A percentile compares a stretch with the other conserved stretches of the same genome.
Conservation (phyloP, 345 rosid genomes). For the Carallia pectinifolia region DNA sequence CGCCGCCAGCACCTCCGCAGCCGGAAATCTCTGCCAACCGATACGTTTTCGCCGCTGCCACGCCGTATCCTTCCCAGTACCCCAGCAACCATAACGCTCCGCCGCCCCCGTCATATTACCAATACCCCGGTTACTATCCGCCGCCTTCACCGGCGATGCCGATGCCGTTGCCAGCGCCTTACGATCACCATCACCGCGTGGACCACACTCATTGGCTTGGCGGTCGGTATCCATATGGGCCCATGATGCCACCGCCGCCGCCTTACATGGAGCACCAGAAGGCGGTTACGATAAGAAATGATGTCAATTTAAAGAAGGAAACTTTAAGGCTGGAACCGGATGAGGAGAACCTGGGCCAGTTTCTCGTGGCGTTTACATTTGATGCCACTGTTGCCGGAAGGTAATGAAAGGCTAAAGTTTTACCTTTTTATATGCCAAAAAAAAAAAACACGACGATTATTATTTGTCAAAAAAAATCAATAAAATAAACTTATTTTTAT, state of each 20-base stretch:
- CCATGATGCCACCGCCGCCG: conserved; percentile 38
- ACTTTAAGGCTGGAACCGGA: conserved; percentile 66
- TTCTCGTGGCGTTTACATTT: conserved; percentile 80
- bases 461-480: too few species aligned
- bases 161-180: conserved; percentile 56
- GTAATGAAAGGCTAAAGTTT: conserved; percentile 34
- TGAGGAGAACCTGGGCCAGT: conserved; percentile 58
- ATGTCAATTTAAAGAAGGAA: conserved; percentile 89
- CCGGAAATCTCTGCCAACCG: conserved; percentile 73
- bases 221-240: conserved; percentile 32
- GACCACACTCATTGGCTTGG: conserved; percentile 28
- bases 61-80: conserved; percentile 74
- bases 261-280: conserved; percentile 92
- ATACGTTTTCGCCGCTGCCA: conserved; percentile 80
- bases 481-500: too few species aligned
- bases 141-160: conserved; percentile 54
- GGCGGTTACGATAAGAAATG: conserved; percentile 75
- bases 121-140: conserved; percentile 62
- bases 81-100: conserved; percentile 42
- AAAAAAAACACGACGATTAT: too few species aligned
- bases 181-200: conserved; percentile 55
- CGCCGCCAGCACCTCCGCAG: conserved; percentile 54
- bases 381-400: conserved; percentile 93
- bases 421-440: too few species aligned
- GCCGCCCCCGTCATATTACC: conserved; percentile 36